Evolutionary conservation across 2,329 filamentous ascomycete species (phyloP).

Genomic region (Rhynchosporium secalis): DNA sequence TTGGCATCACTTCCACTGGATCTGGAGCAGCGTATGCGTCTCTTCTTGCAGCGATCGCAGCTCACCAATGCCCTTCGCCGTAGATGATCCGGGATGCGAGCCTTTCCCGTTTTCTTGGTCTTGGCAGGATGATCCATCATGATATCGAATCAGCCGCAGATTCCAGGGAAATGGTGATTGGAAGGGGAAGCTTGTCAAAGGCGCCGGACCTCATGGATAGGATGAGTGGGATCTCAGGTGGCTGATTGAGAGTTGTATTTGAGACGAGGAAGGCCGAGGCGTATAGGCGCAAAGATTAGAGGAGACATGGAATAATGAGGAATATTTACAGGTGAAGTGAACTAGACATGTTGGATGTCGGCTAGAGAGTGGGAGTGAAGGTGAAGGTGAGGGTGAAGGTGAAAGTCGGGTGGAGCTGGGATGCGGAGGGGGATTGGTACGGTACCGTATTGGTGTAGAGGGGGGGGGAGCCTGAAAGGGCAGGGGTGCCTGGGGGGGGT

Average conservation of each 20-base stretch:
- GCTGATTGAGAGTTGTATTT: not conserved
- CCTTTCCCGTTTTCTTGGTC: slow-evolving; percentile 36
- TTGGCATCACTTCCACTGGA: slow-evolving; percentile 31
- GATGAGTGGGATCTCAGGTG: not conserved
- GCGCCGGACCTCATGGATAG: slow-evolving; percentile 7
- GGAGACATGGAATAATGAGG: not conserved
- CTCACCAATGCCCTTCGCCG: slow-evolving; percentile 42
- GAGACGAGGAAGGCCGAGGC: not conserved
- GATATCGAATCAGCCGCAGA: slow-evolving; percentile 9
- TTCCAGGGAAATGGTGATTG: slow-evolving; percentile 6
- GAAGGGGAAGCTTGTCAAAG: slow-evolving; percentile 1
- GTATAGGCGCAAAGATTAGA: not conserved
- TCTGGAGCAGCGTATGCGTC: slow-evolving; percentile 42
- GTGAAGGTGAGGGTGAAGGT: not conserved
- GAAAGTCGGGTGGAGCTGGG: not conserved
- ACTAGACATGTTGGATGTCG: not conserved
- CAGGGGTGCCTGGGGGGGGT: no score
- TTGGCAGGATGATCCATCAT: slow-evolving; percentile 22
- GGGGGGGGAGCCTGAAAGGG: not conserved
- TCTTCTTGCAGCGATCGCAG: slow-evolving; percentile 43
- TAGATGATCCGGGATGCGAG: slow-evolving; percentile 41
- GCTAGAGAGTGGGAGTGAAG: not conserved
- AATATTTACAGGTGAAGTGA: not conserved
- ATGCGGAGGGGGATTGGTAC: not conserved
- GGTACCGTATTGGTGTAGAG: not conserved